Evolutionary conservation across 2,329 filamentous ascomycete species (phyloP).

Genomic region (Pseudocercospora musae): DNA sequence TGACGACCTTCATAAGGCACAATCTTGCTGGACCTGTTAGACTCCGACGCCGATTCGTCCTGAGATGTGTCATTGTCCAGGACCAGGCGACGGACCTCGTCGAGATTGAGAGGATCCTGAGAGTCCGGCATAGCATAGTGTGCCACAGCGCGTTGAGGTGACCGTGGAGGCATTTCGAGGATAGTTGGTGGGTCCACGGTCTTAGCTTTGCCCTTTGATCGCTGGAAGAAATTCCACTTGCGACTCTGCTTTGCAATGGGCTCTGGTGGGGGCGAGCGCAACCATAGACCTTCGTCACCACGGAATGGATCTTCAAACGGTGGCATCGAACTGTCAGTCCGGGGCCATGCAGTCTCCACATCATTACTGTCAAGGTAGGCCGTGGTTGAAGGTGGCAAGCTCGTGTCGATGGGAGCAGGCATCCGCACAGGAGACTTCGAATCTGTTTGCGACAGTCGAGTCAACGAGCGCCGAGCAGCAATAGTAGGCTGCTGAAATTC

Average conservation of each 20-base stretch:
- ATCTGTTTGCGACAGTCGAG: slow-evolving; percentile 17
- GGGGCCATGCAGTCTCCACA: slow-evolving; percentile 14
- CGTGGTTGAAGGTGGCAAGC: slow-evolving; percentile 2
- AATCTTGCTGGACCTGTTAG: slow-evolving; percentile 5
- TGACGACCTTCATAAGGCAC: slow-evolving; percentile 30
- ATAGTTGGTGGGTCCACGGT: slow-evolving; percentile 24
- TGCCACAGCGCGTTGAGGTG: slow-evolving; percentile 33
- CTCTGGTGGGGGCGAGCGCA: slow-evolving; percentile 21
- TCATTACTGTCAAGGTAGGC: slow-evolving; percentile 17
- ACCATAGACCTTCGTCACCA: slow-evolving; percentile 39
- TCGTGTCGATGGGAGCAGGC: slow-evolving; percentile 20
- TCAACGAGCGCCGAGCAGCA: slow-evolving; percentile 21
- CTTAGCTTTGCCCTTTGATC: slow-evolving; percentile 32
- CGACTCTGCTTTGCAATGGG: slow-evolving; percentile 37
- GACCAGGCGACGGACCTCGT: slow-evolving; percentile 47
- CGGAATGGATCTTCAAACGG: slow-evolving; percentile 21
- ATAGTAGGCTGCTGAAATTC: slow-evolving; percentile 13
- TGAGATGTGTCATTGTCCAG: slow-evolving; percentile 37
- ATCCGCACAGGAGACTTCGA: slow-evolving; percentile 10
- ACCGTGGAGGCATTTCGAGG: slow-evolving; percentile 11
- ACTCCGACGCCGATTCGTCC: slow-evolving; percentile 22
- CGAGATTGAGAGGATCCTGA: slow-evolving; percentile 43
- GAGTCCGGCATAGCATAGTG: slow-evolving; percentile 58
- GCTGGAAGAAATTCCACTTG: slow-evolving; percentile 61
- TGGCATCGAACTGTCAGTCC: slow-evolving; percentile 14